phyloP scores from a whole-genome alignment of 2,329 filamentous ascomycete species.

The Penicillium oxalicum region DNA sequence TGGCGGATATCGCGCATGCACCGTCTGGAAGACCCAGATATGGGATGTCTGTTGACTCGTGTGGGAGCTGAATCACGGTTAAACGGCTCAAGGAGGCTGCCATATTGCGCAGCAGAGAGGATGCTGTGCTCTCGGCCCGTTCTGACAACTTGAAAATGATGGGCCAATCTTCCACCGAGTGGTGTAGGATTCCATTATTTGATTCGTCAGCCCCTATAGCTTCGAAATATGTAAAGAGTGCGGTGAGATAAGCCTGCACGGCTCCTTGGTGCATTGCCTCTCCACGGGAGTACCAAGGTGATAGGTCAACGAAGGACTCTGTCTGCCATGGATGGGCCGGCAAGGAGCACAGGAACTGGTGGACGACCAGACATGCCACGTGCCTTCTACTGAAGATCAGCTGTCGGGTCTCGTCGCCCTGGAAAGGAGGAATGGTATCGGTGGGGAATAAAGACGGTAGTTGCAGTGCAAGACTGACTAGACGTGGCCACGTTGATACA shows the following conservation, averaged over 20 bases:
- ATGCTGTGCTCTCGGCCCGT: not conserved
- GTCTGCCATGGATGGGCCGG: not conserved
- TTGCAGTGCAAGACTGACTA: too few species aligned
- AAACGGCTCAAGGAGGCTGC: too few species aligned
- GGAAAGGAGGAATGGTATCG: not conserved
- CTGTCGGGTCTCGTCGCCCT: not conserved
- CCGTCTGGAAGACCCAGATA: not conserved
- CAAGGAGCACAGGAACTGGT: constrained; percentile 1
- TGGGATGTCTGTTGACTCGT: not conserved
- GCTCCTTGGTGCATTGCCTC: not conserved
- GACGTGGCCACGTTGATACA: too few species aligned
- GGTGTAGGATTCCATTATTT: not conserved
- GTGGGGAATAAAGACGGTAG: not conserved
- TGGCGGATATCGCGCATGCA: not conserved
- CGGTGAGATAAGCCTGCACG: not conserved
- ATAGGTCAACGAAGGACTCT: not conserved
- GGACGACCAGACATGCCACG: not conserved
- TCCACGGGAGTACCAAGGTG: not conserved
- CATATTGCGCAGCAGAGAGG: too few species aligned
- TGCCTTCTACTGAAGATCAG: not conserved
- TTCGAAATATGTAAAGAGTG: not conserved
- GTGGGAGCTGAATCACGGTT: not conserved
- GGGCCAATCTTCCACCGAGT: not conserved
- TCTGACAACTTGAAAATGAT: not conserved
- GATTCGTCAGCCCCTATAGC: not conserved